These are phyloP conservation scores for Petrea volubilis DNA, from an alignment of 257 asterid genomes.

Conservation along the genomic window DNA sequence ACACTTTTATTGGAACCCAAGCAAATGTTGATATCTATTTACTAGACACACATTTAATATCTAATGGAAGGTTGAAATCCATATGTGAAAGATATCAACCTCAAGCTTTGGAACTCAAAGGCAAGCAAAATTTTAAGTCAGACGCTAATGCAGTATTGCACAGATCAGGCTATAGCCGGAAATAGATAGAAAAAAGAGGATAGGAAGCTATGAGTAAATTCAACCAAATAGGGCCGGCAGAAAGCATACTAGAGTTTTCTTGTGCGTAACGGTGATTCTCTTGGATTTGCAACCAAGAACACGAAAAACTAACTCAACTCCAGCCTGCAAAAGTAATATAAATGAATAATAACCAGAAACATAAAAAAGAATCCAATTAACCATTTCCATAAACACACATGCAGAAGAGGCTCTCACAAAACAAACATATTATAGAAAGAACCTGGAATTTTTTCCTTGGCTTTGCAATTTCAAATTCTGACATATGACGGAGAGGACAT, in stretches of 20 bases:
- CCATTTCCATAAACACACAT: constrained; percentile 12
- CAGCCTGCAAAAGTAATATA: constrained; percentile 60
- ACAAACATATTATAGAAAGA: constrained; percentile 16
- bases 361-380: background rate
- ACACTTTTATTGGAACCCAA: background rate
- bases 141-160: background rate
- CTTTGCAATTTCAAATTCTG: constrained; percentile 89
- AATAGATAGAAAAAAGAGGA: background rate
- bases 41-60: background rate
- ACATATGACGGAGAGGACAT: constrained; percentile 99
- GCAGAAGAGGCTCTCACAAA: constrained; percentile 21
- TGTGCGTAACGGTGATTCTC: constrained; percentile 89
- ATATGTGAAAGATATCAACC: constrained; percentile 4
- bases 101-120: constrained; percentile 14
- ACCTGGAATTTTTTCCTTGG: constrained; percentile 99
- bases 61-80: background rate
- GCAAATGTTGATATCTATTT: background rate
- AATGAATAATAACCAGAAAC: constrained; percentile 12
- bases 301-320: constrained; percentile 53
- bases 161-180: background rate
- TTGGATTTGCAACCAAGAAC: constrained; percentile 70
- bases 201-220: constrained; percentile 2
- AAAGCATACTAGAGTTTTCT: constrained; percentile 86
- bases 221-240: constrained; percentile 24
- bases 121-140: background rate